Conservation (phyloP, 176 grass and related monocot genomes). For the Echinochloa phyllopogon region DNA sequence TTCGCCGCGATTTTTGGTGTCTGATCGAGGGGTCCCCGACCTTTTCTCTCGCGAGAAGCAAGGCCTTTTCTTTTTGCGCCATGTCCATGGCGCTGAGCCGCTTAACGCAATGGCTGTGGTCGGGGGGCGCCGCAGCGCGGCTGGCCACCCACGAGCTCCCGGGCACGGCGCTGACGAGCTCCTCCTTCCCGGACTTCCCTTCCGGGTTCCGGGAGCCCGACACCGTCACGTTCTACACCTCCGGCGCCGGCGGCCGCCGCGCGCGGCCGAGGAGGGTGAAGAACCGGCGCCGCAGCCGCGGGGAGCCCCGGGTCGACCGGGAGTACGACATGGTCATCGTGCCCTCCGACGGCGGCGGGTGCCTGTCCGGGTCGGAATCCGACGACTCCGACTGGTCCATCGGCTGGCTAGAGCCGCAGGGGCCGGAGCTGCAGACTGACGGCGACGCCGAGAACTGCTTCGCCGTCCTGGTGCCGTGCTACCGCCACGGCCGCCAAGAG, state of each 20-base stretch:
- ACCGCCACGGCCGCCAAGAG: constrained; percentile 52
- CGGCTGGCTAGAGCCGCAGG: constrained; percentile 78
- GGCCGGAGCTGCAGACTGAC: constrained; percentile 61
- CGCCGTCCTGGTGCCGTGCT: constrained; percentile 83
- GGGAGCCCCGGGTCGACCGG: constrained; percentile 58
- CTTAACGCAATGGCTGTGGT: constrained; percentile 66
- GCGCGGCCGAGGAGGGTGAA: constrained; percentile 32
- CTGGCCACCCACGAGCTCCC: constrained; percentile 40
- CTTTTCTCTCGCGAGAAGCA: not conserved
- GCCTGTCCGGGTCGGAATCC: constrained; percentile 72
- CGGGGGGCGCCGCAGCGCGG: constrained; percentile 29
- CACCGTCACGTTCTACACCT: constrained; percentile 40
- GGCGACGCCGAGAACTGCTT: constrained; percentile 64
- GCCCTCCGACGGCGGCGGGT: constrained; percentile 71
- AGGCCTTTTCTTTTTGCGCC: not conserved
- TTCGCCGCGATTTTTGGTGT: constrained; percentile 48
- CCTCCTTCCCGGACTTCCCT: constrained; percentile 57
- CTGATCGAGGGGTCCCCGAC: constrained; percentile 8
- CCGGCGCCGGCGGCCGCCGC: constrained; percentile 9
- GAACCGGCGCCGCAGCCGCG: constrained; percentile 51
- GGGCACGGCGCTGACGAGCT: constrained; percentile 18
- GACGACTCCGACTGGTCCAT: constrained; percentile 86
- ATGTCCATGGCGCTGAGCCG: constrained; percentile 52
- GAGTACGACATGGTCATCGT: constrained; percentile 87
- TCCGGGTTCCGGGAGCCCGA: constrained; percentile 61